Base-by-base conservation (phyloP, 495 filamentous ascomycete species). In the Saxophila tyrrhenica region DNA sequence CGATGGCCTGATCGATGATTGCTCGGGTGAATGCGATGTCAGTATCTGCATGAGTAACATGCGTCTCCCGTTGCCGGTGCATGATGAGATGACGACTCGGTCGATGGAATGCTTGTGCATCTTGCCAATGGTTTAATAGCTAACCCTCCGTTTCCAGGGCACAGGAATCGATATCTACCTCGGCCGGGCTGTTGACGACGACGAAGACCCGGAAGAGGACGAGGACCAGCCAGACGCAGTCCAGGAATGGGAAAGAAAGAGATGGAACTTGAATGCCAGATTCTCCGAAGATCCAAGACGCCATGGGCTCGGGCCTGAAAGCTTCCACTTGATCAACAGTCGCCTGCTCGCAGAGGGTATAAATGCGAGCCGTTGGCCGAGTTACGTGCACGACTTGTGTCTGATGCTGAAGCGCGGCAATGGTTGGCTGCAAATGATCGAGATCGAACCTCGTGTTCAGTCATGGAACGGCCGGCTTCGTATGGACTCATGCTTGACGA, bases 371-470 rank as follows among this genome's bases (percentile, higher is more conserved):
- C 74, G 87, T 69, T 98, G 92, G 92, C 67, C 71, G 54, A 75
- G 78, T 17, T 96, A 96, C 71, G 67, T 95, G 55, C 71, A 72
- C 55, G 92, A 96, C 60, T 85, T 95, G 57, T 75, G 73, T 61
- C 79, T 77, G 55, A 73, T 84, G 3, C 62, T 82, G 47, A 85
- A 76, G 56, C 78, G 76, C 35, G 79, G 84, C 22, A 5, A 13
- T 5, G 89, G 92, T 17, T 96, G 90, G 90, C 77, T 88, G 48
- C 92, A 98, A 65, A 83, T 96, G 78, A 77, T 86, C 23, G 92
- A 98, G 65, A 78, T 89, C 56, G 89, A 94, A 62, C 84, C 81
- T 67, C 89, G 86, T 57, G 80, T 87, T 25, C 91, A 96, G 64
- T 95, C 89, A 1, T 85, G 94, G 61, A 95, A 89, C 59, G 92